Evolutionary conservation across 108 stramenopile genomes (phyloP), one percentile per base, ranked within the genome.

Genomic region (Licmophora abbreviata): DNA sequence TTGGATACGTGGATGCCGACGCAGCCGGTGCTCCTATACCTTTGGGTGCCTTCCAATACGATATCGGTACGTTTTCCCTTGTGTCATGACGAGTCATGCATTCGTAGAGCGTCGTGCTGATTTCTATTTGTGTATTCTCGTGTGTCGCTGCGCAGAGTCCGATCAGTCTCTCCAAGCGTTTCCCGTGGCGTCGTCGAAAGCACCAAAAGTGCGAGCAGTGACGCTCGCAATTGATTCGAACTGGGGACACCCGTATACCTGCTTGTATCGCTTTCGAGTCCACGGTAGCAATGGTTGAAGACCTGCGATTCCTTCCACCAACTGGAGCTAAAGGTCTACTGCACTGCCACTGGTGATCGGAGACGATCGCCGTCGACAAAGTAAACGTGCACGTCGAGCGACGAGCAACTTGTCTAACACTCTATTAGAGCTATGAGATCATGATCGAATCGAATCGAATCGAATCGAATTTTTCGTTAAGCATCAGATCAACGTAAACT

Each of bases 191-290:
- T 67, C 14, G 52, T 50, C 31, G 73, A 75, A n/a, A 48, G 49
- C 2, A 38, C 36, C 24, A 1, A 63, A 51, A 40, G 30, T 90
- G 40, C 73, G 66, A 50, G 68, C 88, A 5, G 60, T 90, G 34
- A 67, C 63, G 22, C 52, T 90, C 28, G 83, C 81, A 0, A 70
- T 90, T 24, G 88, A 90, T 60, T 77, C 81, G 25, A 90, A 85
- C 54, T 81, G 79, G 73, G 83, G 83, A 25, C 64, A 59, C 18
- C 68, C 68, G 22, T 83, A 83, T 47, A 33, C 78, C 36, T 90
- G 88, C 45, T 57, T 90, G 21, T 90, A 90, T 69, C 76, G 88
- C 35, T 68, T 90, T 51, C 73, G 88, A 21, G 88, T 90, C 5
- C 83, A 90, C 56, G 83, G 78, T 40, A n/a, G n/a, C n/a, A n/a